Base-by-base conservation (phyloP, 805 yeast species). In the Tetrapisispora namnaoensis region DNA sequence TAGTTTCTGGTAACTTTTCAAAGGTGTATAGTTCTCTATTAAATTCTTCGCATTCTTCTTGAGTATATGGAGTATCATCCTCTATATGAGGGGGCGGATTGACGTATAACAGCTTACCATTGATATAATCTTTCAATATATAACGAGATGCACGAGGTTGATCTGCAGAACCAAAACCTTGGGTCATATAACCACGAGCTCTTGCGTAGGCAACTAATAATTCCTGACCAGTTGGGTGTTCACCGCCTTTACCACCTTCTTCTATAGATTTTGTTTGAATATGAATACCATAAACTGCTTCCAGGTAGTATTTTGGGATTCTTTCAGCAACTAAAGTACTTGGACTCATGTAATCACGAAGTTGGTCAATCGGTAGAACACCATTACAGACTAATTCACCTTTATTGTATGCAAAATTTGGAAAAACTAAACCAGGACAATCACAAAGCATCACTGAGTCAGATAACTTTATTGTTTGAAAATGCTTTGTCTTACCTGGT, bases 351-450 rank as follows among this genome's bases (percentile, higher is more conserved):
- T 79, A 81, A 62, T 93, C 99, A 62, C 98, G 78, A 53, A 93
- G 74, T 69, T 93, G 99, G 70, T 93, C 99, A 58, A 93, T 93
- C 20, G 99, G 99, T 49, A 93, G 75, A n/a, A 93, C 96, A 76
- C 99, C 99, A 62, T 89, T 87, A 71, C 97, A 89, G 0, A 93
- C 99, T 60, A 93, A 76, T 60, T 93, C 99, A 58, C 95, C 98
- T 61, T 89, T 90, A 22, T 96, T 86, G 64, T 86, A 86, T 7
- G 98, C 98, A 65, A 93, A 93, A 61, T 91, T 93, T 22, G 99
- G 99, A 73, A 93, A 93, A 17, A 93, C 99, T 53, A 93, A 75
- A 77, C 99, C 99, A 2, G 99, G 99, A 74, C 99, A 93, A 75
- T 93, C 99, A 70, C 98, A 93, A 47, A 93, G 73, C 56, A 89